Conservation (phyloP, 2,329 filamentous ascomycete species). For the Cucurbitaria berberidis region DNA sequence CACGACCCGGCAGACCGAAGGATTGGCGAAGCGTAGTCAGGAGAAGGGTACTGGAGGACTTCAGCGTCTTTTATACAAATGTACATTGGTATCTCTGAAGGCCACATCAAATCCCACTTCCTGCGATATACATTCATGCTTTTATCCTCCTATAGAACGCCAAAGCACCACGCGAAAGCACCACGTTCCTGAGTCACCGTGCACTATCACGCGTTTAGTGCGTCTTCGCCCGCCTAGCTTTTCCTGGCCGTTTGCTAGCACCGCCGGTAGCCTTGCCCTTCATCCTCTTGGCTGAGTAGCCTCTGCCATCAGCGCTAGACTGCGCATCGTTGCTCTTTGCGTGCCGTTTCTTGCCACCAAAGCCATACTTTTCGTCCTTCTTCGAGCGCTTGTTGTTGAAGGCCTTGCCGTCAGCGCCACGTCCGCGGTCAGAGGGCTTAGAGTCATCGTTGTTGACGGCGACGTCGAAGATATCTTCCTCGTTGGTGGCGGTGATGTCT, state of each 20-base stretch:
- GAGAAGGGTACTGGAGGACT: background rate
- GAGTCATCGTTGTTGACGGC: constrained; percentile 64
- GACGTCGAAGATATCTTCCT: constrained; percentile 90
- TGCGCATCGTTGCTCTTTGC: constrained; percentile 87
- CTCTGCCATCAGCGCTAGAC: constrained; percentile 79
- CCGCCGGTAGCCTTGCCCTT: constrained; percentile 60
- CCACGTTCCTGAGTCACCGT: background rate
- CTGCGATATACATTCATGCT: constrained; percentile 12
- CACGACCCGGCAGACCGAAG: background rate
- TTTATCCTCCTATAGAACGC: constrained; percentile 25
- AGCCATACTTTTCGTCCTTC: constrained; percentile 94
- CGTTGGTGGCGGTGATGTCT: constrained; percentile 68
- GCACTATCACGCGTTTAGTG: constrained; percentile 18
- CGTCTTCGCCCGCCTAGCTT: constrained; percentile 43
- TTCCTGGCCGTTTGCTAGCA: constrained; percentile 41
- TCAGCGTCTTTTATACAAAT: background rate
- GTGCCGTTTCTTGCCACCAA: constrained; percentile 93
- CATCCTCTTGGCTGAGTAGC: constrained; percentile 85
- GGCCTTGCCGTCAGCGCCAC: constrained; percentile 43
- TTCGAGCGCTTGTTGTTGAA: constrained; percentile 79
- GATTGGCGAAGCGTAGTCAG: background rate
- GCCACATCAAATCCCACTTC: background rate
- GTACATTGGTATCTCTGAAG: constrained; percentile 24
- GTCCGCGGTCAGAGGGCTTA: constrained; percentile 52
- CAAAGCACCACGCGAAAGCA: constrained; percentile 34